These are phyloP conservation scores for Citrus glauca DNA, from an alignment of 345 rosid genomes.

Conservation along the genomic window DNA sequence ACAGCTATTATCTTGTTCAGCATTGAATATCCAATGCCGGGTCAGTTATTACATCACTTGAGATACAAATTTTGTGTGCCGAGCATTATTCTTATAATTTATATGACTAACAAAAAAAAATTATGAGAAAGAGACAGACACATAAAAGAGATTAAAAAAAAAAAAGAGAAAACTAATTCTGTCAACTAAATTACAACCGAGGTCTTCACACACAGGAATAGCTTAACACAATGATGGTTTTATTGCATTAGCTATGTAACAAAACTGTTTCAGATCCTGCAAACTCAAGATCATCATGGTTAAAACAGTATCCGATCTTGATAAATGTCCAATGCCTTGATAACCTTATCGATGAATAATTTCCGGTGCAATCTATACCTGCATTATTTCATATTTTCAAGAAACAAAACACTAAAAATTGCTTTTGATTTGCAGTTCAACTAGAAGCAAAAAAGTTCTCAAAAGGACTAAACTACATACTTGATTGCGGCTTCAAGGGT, in stretches of 20 bases:
- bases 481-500: slow-evolving; percentile 61
- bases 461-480: slow-evolving; percentile 23
- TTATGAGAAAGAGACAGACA: neutral
- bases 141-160: neutral
- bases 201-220: neutral
- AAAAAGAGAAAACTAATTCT: neutral
- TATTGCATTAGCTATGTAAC: neutral
- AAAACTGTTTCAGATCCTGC: slow-evolving; percentile 9
- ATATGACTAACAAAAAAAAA: neutral
- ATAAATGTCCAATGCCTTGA: slow-evolving; percentile 67
- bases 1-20: too few relatives aligned
- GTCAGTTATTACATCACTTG: too few relatives aligned
- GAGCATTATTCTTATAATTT: neutral
- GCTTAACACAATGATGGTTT: neutral
- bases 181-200: neutral
- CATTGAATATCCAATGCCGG: too few relatives aligned
- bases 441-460: neutral
- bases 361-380: slow-evolving; percentile 83
- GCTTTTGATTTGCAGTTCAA: neutral
- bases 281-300: neutral
- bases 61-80: too few relatives aligned
- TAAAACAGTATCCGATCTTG: slow-evolving; percentile 68
- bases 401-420: neutral
- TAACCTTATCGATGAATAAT: slow-evolving; percentile 63
- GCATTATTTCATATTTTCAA: slow-evolving; percentile 6